Evolutionary conservation across 768 basidiomycete genomes (phyloP).

Genomic region (Clitopilus passeckerianus): DNA sequence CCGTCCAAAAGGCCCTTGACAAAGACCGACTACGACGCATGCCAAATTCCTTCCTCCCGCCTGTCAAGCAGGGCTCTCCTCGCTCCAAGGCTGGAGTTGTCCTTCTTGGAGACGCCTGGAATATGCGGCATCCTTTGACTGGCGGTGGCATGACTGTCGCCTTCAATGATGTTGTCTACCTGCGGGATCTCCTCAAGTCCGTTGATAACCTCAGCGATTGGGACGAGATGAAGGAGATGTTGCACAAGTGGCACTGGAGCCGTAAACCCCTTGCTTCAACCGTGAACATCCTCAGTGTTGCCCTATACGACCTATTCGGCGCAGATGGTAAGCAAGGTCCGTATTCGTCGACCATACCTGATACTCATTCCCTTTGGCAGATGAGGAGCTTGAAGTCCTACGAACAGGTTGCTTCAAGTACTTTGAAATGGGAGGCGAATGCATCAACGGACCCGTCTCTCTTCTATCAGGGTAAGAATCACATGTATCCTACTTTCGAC

Average conservation of each 20-base stretch:
- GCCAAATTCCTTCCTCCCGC: slow-evolving; percentile 93
- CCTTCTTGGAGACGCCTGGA: slow-evolving; percentile 94
- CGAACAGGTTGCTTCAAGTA: slow-evolving; percentile 94
- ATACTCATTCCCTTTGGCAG: slow-evolving; percentile 27
- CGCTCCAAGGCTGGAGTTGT: slow-evolving; percentile 65
- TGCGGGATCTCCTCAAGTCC: slow-evolving; percentile 54
- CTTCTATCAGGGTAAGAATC: slow-evolving; percentile 72
- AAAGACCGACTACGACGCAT: slow-evolving; percentile 80
- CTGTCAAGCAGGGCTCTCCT: slow-evolving; percentile 57
- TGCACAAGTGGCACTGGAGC: slow-evolving; percentile 80
- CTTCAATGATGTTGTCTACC: slow-evolving; percentile 75
- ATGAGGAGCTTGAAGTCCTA: slow-evolving; percentile 55
- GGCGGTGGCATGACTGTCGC: slow-evolving; percentile 99
- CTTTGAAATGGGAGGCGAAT: slow-evolving; percentile 90
- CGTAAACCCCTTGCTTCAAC: slow-evolving; percentile 82
- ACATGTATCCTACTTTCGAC: slow-evolving; percentile 17
- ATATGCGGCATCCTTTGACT: slow-evolving; percentile 98
- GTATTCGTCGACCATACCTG: background rate
- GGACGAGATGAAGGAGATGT: slow-evolving; percentile 39
- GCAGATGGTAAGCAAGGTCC: slow-evolving; percentile 71
- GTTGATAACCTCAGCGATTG: slow-evolving; percentile 44
- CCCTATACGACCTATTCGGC: slow-evolving; percentile 91
- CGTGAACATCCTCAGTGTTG: slow-evolving; percentile 89
- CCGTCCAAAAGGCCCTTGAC: slow-evolving; percentile 68
- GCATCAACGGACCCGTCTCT: slow-evolving; percentile 82